phyloP scores from a whole-genome alignment of 2,329 filamentous ascomycete genomes.

The Sporothrix mexicana region DNA sequence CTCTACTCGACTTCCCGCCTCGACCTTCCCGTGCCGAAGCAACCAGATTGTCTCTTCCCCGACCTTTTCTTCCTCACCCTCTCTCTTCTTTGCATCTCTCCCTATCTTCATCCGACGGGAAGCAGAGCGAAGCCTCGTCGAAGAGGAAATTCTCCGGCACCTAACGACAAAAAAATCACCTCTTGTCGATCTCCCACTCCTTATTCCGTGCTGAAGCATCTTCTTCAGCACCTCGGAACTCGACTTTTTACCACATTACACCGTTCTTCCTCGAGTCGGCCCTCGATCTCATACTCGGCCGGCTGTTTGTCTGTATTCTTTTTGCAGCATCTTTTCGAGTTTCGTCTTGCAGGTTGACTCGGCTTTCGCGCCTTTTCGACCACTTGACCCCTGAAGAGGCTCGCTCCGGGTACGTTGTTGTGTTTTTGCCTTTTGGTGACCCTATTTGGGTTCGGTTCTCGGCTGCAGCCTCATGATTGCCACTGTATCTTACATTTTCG shows the following conservation, averaged over 20 bases:
- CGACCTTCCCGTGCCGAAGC: conserved; percentile 18
- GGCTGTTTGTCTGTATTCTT: not conserved
- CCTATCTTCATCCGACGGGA: conserved; percentile 20
- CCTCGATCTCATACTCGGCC: conserved; percentile 9
- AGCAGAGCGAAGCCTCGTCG: conserved; percentile 5
- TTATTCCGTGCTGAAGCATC: conserved; percentile 18
- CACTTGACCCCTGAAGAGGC: conserved; percentile 25
- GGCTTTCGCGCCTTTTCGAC: not conserved
- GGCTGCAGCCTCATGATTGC: conserved; percentile 14
- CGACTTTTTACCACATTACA: not conserved
- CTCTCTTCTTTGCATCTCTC: not conserved
- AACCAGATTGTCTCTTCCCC: conserved; percentile 8
- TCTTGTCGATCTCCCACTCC: conserved; percentile 20
- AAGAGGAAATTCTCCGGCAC: not conserved
- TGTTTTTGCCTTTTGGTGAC: not conserved
- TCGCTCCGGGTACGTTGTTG: conserved; percentile 20
- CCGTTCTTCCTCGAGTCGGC: not conserved
- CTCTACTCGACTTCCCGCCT: conserved; percentile 18
- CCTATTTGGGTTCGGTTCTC: not conserved
- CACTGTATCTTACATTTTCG: not conserved
- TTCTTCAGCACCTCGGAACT: not conserved
- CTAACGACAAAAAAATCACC: conserved; percentile 15
- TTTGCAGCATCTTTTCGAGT: conserved; percentile 12
- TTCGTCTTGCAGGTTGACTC: conserved; percentile 3
- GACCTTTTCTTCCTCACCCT: not conserved